Conservation (phyloP, 1,284 basidiomycete species). For the Kwoniella shivajii region DNA sequence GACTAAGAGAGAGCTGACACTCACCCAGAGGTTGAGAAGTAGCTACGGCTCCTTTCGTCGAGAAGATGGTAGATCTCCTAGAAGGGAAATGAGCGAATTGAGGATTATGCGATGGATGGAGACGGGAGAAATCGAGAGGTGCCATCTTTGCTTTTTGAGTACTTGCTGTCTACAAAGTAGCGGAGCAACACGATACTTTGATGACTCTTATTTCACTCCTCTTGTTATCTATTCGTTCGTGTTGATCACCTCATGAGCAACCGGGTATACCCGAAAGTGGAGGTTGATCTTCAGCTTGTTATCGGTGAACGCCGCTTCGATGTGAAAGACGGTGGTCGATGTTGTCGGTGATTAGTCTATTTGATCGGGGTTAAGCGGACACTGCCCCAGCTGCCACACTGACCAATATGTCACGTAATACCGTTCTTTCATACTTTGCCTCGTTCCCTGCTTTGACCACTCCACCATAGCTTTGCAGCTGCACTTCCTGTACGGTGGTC, state of each 20-base stretch:
- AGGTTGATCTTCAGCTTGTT: neutral
- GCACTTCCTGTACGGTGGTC: too few relatives aligned
- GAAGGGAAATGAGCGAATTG: conserved; percentile 49
- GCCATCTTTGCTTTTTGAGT: too few relatives aligned
- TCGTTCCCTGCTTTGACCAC: neutral
- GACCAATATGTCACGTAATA: neutral
- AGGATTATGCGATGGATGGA: conserved; percentile 47
- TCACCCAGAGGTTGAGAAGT: conserved; percentile 77
- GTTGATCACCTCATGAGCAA: neutral
- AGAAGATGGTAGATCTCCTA: conserved; percentile 47
- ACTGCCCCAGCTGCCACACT: neutral
- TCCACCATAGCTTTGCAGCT: too few relatives aligned
- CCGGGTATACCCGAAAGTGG: conserved; percentile 12
- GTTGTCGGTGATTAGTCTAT: conserved; percentile 1
- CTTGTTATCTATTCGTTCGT: too few relatives aligned
- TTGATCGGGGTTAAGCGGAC: conserved; percentile 5
- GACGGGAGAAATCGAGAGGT: conserved; percentile 40
- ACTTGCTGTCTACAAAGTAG: neutral
- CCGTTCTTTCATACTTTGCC: neutral
- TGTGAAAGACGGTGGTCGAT: neutral
- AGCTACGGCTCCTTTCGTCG: conserved; percentile 77
- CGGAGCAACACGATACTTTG: neutral
- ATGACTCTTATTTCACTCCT: neutral
- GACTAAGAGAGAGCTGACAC: neutral
- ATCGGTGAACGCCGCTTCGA: neutral